These are phyloP conservation scores for Ceratopteris richardii DNA, from an alignment of 75 land plant genomes.

Conservation along the genomic window DNA sequence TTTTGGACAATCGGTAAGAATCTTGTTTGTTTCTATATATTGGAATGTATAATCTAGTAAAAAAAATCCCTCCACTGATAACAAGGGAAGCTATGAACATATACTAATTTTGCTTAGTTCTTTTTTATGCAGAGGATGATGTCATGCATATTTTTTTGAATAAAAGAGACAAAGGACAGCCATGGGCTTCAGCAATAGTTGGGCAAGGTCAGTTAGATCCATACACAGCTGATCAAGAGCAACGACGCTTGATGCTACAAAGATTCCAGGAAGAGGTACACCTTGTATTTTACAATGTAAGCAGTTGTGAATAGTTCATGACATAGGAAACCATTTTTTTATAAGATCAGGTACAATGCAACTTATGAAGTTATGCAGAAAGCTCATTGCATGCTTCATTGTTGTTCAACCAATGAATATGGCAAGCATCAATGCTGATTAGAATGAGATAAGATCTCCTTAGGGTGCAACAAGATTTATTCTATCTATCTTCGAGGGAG, in stretches of 20 bases:
- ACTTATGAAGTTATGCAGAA: background rate
- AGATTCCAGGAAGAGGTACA: slow-evolving; percentile 95
- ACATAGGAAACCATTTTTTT: too few species aligned
- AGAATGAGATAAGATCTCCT: too few species aligned
- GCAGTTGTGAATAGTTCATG: background rate
- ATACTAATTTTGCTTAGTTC: too few species aligned
- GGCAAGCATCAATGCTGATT: too few species aligned
- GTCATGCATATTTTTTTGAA: slow-evolving; percentile 79
- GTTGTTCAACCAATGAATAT: too few species aligned
- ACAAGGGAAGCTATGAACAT: too few species aligned
- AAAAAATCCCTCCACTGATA: background rate
- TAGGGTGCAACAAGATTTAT: too few species aligned
- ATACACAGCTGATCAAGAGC: slow-evolving; percentile 74
- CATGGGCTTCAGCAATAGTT: slow-evolving; percentile 79
- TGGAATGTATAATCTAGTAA: background rate
- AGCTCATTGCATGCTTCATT: too few species aligned
- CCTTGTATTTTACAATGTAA: slow-evolving; percentile 3
- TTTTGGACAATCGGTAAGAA: slow-evolving; percentile 92
- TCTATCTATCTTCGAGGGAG: too few species aligned
- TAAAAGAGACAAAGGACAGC: slow-evolving; percentile 88
- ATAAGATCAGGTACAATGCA: too few species aligned
- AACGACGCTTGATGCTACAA: slow-evolving; percentile 92
- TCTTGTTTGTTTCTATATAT: background rate
- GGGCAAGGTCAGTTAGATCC: slow-evolving; percentile 88
- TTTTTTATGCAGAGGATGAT: slow-evolving; percentile 60